phyloP scores from a whole-genome alignment of 225 moss, liverwort and hornwort species.

The Antitrichia curtipendula region DNA sequence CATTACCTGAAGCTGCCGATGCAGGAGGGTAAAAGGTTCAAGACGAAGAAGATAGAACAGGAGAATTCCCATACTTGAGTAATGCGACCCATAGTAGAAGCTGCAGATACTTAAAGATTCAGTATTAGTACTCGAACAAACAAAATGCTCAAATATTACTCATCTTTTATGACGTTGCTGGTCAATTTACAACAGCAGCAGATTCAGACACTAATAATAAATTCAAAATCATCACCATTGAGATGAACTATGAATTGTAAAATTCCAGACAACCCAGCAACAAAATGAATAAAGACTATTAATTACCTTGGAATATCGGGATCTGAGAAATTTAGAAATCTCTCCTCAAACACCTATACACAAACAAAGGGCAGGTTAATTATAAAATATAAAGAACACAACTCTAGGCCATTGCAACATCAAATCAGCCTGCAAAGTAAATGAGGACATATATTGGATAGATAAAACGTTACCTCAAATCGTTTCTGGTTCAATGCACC shows the following conservation, averaged over 20 bases:
- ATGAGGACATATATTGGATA: not conserved
- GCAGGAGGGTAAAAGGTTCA: constrained; percentile 41
- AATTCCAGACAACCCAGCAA: not conserved
- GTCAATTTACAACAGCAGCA: not conserved
- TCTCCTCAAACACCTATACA: constrained; percentile 63
- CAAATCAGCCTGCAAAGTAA: not conserved
- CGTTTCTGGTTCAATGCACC: constrained; percentile 58
- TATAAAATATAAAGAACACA: not conserved
- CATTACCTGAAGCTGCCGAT: constrained; percentile 48
- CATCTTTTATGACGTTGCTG: not conserved
- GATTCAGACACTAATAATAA: not conserved
- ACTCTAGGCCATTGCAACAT: not conserved
- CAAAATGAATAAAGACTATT: not conserved
- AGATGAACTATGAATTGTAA: not conserved
- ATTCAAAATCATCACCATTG: not conserved
- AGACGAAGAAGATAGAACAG: constrained; percentile 54
- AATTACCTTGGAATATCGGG: constrained; percentile 72
- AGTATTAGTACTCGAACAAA: not conserved
- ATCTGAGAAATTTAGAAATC: constrained; percentile 65
- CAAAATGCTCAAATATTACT: not conserved
- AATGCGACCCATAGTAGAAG: constrained; percentile 51
- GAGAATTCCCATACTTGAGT: constrained; percentile 48
- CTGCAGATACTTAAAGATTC: constrained; percentile 8
- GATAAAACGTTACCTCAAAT: constrained; percentile 39
- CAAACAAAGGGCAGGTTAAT: not conserved